Conservation (phyloP, 148 eudicot genomes). For the Spergularia bocconei region DNA sequence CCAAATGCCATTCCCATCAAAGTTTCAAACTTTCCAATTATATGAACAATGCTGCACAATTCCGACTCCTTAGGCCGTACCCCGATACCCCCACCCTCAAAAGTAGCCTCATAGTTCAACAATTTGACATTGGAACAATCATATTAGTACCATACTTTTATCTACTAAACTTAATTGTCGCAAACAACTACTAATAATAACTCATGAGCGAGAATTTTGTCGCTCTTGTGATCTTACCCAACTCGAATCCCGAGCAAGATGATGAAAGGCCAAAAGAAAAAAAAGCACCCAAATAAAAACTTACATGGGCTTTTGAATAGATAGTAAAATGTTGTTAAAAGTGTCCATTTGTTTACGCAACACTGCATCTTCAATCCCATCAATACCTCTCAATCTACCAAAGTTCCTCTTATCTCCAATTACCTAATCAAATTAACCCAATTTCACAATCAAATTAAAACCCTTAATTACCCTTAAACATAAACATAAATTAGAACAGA, state of each 20-base stretch:
- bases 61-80: no score
- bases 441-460: slow-evolving; percentile 1
- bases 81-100: no score
- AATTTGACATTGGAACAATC: no score
- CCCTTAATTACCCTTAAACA: neutral
- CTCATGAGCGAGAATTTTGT: no score
- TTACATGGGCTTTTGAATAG: slow-evolving; percentile 63
- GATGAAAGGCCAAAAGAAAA: neutral
- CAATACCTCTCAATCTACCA: slow-evolving; percentile 62
- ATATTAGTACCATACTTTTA: no score
- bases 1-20: no score
- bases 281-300: slow-evolving; percentile 17
- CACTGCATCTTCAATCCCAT: slow-evolving; percentile 51
- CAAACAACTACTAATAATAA: neutral
- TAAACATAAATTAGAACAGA: neutral
- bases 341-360: slow-evolving; percentile 73
- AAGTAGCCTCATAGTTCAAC: no score
- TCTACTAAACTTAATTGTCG: neutral
- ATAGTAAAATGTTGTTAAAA: slow-evolving; percentile 47
- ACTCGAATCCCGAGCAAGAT: neutral
- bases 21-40: no score
- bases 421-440: slow-evolving; percentile 31
- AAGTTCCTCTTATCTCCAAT: slow-evolving; percentile 56
- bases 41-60: no score
- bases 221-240: no score